phyloP scores from a whole-genome alignment of 495 filamentous ascomycete genomes.

The Penicillium arizonense region DNA sequence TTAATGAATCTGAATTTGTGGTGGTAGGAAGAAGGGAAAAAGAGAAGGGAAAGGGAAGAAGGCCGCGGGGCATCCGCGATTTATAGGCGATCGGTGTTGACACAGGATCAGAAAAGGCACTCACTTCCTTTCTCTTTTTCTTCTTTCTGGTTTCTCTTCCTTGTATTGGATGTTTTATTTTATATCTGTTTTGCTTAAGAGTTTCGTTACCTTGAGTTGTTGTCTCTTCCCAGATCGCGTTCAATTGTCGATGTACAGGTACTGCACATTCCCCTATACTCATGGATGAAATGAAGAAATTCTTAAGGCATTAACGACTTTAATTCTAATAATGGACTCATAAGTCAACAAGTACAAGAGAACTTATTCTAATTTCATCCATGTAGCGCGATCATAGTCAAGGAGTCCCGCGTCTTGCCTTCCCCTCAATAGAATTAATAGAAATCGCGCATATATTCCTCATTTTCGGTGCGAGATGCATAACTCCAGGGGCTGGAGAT shows the following conservation, averaged over 20 bases:
- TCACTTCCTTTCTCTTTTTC: constrained; percentile 15
- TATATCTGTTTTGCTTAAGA: constrained; percentile 4
- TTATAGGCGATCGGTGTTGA: constrained; percentile 51
- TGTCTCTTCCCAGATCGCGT: not conserved
- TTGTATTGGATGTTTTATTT: constrained; percentile 10
- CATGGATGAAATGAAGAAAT: no score
- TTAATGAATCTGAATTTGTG: constrained; percentile 16
- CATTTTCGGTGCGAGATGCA: not conserved
- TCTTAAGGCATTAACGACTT: constrained; percentile 22
- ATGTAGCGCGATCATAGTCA: no score
- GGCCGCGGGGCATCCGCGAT: constrained; percentile 50
- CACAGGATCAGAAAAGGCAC: constrained; percentile 38
- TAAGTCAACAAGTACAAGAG: no score
- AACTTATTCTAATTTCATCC: no score
- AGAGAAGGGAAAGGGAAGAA: constrained; percentile 39
- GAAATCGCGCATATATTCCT: constrained; percentile 17
- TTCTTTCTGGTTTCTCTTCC: constrained; percentile 11
- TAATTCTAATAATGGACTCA: constrained; percentile 3
- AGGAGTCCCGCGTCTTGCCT: not conserved
- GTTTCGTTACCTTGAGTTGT: not conserved
- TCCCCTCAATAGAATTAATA: constrained; percentile 14
- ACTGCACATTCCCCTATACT: constrained; percentile 17
- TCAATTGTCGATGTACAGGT: not conserved
- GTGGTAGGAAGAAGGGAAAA: constrained; percentile 17
- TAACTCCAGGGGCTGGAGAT: not conserved